phyloP scores from a whole-genome alignment of 1,284 basidiomycete genomes.

The Serendipita sp. region DNA sequence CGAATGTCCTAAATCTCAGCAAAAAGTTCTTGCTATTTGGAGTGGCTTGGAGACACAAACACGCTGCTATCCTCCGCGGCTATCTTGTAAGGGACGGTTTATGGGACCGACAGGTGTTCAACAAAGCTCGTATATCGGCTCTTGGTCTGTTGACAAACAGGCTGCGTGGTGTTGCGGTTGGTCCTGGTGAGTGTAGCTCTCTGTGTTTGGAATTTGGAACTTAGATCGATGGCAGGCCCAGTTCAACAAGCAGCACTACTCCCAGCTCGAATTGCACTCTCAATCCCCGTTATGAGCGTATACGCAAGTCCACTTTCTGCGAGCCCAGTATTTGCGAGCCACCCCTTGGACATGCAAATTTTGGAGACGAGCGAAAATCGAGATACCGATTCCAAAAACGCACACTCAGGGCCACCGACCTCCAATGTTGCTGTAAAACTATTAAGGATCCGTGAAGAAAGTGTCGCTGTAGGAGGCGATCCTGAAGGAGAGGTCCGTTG shows the following conservation, averaged over 20 bases:
- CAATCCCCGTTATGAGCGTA: constrained; percentile 51
- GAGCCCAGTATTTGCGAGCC: constrained; percentile 57
- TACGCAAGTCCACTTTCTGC: constrained; percentile 45
- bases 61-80: constrained; percentile 47
- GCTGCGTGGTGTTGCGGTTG: constrained; percentile 45
- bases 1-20: constrained; percentile 37
- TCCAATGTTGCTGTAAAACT: constrained; percentile 64
- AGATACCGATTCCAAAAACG: constrained; percentile 23
- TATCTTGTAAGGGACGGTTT: constrained; percentile 59
- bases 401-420: constrained; percentile 57
- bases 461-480: constrained; percentile 45
- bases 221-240: constrained; percentile 12
- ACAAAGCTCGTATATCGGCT: constrained; percentile 42
- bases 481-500: constrained; percentile 30
- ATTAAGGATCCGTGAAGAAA: constrained; percentile 41
- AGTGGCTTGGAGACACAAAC: constrained; percentile 60
- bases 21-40: constrained; percentile 33
- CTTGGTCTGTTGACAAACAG: constrained; percentile 44
- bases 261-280: constrained; percentile 51
- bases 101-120: constrained; percentile 64
- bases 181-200: constrained; percentile 36
- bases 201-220: not conserved
- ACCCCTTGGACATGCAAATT: constrained; percentile 60
- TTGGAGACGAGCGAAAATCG: constrained; percentile 30
- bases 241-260: constrained; percentile 28